Evolutionary conservation across 1,284 basidiomycete species (phyloP), one percentile per base, ranked within the genome.

Genomic region (Heliocybe sulcata): DNA sequence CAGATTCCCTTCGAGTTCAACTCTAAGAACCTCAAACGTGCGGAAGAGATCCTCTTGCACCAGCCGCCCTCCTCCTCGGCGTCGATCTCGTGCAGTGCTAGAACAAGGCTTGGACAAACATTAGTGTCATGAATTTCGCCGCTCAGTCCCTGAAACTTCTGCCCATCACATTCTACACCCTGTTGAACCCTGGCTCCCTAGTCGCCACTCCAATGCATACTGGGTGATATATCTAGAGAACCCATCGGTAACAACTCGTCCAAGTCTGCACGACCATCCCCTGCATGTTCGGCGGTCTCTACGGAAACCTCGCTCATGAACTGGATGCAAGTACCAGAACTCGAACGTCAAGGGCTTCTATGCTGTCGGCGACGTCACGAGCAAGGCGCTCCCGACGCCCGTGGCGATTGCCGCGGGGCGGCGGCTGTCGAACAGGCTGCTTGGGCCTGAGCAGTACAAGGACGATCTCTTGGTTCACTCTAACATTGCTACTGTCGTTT

Each of bases 251-350:
- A 92, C 66, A 81, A 97, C 72, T 98, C 67, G 84, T 99, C 29
- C 96, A 99, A 74, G 90, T 99, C 56, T 99, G 97, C 81, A 99
- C 97, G 38, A 99, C 96, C 35, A 99, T 97, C 10, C 96, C 96
- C 19, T 99, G 96, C 77, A 95, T 96, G 89, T 81, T 99, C 50
- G 87, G 91, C 54, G 97, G 96, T 52, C 94, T 93, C 27, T 91
- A 87, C 61, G 87, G n/a, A n/a, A n/a, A n/a, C n/a, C n/a, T n/a
- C n/a, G n/a, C n/a, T n/a, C n/a, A n/a, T n/a, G n/a, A n/a, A n/a
- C n/a, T n/a, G n/a, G n/a, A n/a, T n/a, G n/a, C 72, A 90, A 96
- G 66, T 98, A 85, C 69, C 96, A 99, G 76, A 84, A 87, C 65
- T 83, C 92, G 52, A 84, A 73, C 58, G 81, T 94, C 16, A 72